These are phyloP conservation scores for Ceratocystis cacaofunesta DNA, from an alignment of 2,329 filamentous ascomycete genomes.

Conservation along the genomic window DNA sequence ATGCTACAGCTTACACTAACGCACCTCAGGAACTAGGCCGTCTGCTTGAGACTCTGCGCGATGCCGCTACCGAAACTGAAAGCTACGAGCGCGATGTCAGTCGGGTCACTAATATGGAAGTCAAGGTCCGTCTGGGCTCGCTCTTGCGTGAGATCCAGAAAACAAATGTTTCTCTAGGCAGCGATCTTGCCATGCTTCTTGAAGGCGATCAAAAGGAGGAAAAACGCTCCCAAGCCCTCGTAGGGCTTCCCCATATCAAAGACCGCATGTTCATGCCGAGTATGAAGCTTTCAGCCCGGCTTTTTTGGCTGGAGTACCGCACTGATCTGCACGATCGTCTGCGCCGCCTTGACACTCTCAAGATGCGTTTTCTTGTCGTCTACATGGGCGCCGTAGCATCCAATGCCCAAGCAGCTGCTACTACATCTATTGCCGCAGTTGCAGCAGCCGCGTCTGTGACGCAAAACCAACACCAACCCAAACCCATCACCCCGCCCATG, in stretches of 20 bases:
- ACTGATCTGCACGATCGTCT: slow-evolving; percentile 41
- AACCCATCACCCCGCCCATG: slow-evolving; percentile 9
- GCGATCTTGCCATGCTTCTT: slow-evolving; percentile 36
- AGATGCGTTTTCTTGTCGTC: slow-evolving; percentile 49
- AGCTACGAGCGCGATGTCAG: slow-evolving; percentile 46
- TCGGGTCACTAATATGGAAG: slow-evolving; percentile 42
- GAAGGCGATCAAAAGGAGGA: slow-evolving; percentile 28
- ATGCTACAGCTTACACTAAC: slow-evolving; percentile 40
- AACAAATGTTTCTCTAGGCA: slow-evolving; percentile 27
- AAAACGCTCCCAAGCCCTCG: slow-evolving; percentile 17
- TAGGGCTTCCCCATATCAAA: slow-evolving; percentile 15
- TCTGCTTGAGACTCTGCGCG: slow-evolving; percentile 46
- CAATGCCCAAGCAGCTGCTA: slow-evolving; percentile 20
- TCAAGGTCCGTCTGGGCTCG: slow-evolving; percentile 44
- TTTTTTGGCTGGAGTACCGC: slow-evolving; percentile 45
- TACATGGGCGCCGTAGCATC: slow-evolving; percentile 45
- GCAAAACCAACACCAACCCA: neutral
- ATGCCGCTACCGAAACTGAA: slow-evolving; percentile 49
- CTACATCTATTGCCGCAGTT: slow-evolving; percentile 4
- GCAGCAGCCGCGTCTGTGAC: slow-evolving; percentile 1
- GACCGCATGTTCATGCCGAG: slow-evolving; percentile 21
- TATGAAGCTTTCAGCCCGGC: slow-evolving; percentile 34
- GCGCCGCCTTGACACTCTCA: slow-evolving; percentile 43
- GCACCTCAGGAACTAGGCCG: slow-evolving; percentile 43
- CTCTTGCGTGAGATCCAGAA: slow-evolving; percentile 48